A percentile compares a stretch with the other conserved stretches of the same genome.
Conservation (phyloP, 1,284 basidiomycete species). For the Moesziomyces parantarcticus region DNA sequence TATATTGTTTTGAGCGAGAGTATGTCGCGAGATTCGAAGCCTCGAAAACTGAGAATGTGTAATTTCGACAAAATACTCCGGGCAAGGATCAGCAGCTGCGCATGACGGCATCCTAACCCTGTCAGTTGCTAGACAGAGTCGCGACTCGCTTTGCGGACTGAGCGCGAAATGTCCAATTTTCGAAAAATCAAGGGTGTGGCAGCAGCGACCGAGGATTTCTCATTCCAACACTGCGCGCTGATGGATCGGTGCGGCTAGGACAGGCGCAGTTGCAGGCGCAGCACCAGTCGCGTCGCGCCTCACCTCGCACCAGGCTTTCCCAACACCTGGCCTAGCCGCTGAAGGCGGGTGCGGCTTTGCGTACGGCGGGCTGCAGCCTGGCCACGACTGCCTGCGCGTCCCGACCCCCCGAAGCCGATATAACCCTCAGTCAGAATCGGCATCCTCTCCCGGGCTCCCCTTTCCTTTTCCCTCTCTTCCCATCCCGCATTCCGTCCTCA, state of each 20-base stretch:
- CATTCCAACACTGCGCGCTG: too few relatives aligned
- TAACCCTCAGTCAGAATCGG: slow-evolving; percentile 39
- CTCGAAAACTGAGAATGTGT: background rate
- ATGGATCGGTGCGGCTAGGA: too few relatives aligned
- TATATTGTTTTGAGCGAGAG: too few relatives aligned
- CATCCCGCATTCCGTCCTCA: slow-evolving; percentile 30
- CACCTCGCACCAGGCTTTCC: background rate
- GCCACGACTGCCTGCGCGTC: slow-evolving; percentile 5
- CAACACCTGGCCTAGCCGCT: background rate
- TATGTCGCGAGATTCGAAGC: background rate
- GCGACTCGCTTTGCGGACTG: background rate
- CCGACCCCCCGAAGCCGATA: slow-evolving; percentile 30
- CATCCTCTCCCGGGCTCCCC: slow-evolving; percentile 18
- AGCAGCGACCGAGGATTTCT: background rate
- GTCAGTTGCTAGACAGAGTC: background rate
- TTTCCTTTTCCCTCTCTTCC: slow-evolving; percentile 13
- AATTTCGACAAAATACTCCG: background rate
- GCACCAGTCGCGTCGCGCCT: background rate
- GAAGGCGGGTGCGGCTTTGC: too few relatives aligned
- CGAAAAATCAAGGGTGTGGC: background rate
- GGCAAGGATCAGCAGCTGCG: background rate
- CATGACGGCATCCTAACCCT: background rate
- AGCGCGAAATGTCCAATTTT: background rate
- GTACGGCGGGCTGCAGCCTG: background rate
- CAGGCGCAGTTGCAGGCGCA: background rate